Conservation (phyloP, 495 filamentous ascomycete species). For the Chaetomium fimeti region DNA sequence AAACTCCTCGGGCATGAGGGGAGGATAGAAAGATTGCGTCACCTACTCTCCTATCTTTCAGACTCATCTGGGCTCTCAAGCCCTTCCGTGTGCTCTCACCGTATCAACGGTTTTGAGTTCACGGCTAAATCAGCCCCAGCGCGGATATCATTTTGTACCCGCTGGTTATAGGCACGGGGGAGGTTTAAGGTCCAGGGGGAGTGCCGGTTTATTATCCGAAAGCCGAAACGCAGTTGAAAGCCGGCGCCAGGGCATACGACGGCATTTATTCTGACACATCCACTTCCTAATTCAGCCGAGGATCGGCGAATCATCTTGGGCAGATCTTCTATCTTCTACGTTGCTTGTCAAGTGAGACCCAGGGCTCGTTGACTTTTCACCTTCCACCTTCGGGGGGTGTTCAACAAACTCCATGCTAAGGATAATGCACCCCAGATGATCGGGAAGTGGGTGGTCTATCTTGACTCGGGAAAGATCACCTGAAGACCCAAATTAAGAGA, state of each 20-base stretch:
- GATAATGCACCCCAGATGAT: too few relatives aligned
- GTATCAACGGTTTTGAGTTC: not conserved
- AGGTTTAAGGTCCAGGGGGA: not conserved
- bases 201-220: not conserved
- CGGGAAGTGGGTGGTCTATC: too few relatives aligned
- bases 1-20: not conserved
- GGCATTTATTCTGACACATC: not conserved
- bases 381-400: too few relatives aligned
- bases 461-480: too few relatives aligned
- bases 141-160: not conserved
- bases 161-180: not conserved
- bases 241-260: not conserved
- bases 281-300: not conserved
- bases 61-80: not conserved
- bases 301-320: not conserved
- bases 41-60: not conserved
- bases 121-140: slow-evolving; percentile 4
- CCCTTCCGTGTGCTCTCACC: not conserved
- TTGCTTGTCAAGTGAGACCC: not conserved
- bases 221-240: not conserved
- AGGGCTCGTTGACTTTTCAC: too few relatives aligned
- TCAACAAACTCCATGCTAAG: too few relatives aligned
- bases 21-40: not conserved
- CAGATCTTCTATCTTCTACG: not conserved
- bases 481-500: too few relatives aligned